Conservation (phyloP, 1,139 yeast species). For the Debaryomyces subglobosus region DNA sequence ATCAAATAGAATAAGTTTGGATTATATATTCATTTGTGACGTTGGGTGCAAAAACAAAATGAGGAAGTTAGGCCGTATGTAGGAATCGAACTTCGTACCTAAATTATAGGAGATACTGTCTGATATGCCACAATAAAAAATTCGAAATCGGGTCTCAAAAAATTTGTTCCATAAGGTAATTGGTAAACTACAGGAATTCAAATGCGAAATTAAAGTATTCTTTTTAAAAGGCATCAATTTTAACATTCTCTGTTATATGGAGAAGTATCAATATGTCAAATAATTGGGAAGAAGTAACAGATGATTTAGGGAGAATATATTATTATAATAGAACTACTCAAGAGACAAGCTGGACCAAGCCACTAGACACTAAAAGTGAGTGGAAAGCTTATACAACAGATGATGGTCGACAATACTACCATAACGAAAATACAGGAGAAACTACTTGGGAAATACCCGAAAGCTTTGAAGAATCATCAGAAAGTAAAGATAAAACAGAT, state of each 20-base stretch:
- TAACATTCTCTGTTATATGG: neutral
- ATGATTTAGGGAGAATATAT: slow-evolving; percentile 69
- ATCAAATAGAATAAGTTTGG: neutral
- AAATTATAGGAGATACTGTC: neutral
- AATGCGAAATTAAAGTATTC: neutral
- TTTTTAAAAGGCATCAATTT: neutral
- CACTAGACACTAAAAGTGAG: slow-evolving; percentile 48
- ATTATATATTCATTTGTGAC: slow-evolving; percentile 6
- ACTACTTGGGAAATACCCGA: slow-evolving; percentile 83
- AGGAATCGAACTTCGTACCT: neutral
- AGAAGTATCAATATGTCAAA: slow-evolving; percentile 7
- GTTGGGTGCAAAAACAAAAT: slow-evolving; percentile 9
- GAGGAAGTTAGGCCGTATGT: neutral
- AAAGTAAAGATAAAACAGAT: neutral
- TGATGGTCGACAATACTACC: slow-evolving; percentile 74
- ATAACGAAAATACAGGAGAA: slow-evolving; percentile 63
- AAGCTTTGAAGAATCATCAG: slow-evolving; percentile 26
- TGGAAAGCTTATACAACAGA: slow-evolving; percentile 74
- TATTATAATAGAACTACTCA: slow-evolving; percentile 69
- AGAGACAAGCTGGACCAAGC: slow-evolving; percentile 83
- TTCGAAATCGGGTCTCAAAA: neutral
- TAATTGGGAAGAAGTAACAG: slow-evolving; percentile 66
- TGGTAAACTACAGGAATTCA: too few species aligned
- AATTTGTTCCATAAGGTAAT: neutral
- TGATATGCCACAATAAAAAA: neutral